These are phyloP conservation scores for Plantago coronopus DNA, from an alignment of 305 asterid genomes.

Conservation along the genomic window DNA sequence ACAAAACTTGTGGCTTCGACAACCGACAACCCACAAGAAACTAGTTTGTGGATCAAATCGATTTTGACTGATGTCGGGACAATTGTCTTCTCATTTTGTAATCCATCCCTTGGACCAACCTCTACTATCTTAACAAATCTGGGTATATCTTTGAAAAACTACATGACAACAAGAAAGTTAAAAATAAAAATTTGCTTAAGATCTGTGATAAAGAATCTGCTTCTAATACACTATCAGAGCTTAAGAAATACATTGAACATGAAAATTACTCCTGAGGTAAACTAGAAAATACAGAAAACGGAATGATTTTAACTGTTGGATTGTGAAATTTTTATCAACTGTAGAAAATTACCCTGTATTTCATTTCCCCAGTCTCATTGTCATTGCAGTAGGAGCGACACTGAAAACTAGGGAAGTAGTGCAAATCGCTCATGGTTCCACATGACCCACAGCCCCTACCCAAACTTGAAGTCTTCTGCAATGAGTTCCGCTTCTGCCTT, in stretches of 20 bases:
- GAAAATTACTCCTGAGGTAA: too few relatives aligned
- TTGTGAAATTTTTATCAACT: slow-evolving; percentile 6
- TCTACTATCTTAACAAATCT: slow-evolving; percentile 85
- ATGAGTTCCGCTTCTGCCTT: slow-evolving; percentile 40
- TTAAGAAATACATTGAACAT: too few relatives aligned
- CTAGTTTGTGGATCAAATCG: slow-evolving; percentile 65
- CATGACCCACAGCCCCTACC: slow-evolving; percentile 44
- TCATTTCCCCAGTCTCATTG: slow-evolving; percentile 31
- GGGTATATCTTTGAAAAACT: slow-evolving; percentile 70
- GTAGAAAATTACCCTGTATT: slow-evolving; percentile 37
- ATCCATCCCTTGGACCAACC: slow-evolving; percentile 96
- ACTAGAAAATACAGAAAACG: too few relatives aligned
- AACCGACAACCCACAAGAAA: slow-evolving; percentile 74
- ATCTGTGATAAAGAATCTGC: slow-evolving; percentile 16
- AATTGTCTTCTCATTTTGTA: slow-evolving; percentile 77
- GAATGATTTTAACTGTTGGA: background rate
- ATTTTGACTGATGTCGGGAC: slow-evolving; percentile 82
- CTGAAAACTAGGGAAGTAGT: slow-evolving; percentile 38
- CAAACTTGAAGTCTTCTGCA: slow-evolving; percentile 49
- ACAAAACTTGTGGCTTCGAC: slow-evolving; percentile 98
- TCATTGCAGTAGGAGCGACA: slow-evolving; percentile 36
- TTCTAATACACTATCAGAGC: background rate
- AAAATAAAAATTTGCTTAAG: slow-evolving; percentile 18
- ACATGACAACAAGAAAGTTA: slow-evolving; percentile 23
- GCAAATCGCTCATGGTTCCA: slow-evolving; percentile 41